Evolutionary conservation across 164 flowering plant species (phyloP).

Genomic region (Annona cherimola): DNA sequence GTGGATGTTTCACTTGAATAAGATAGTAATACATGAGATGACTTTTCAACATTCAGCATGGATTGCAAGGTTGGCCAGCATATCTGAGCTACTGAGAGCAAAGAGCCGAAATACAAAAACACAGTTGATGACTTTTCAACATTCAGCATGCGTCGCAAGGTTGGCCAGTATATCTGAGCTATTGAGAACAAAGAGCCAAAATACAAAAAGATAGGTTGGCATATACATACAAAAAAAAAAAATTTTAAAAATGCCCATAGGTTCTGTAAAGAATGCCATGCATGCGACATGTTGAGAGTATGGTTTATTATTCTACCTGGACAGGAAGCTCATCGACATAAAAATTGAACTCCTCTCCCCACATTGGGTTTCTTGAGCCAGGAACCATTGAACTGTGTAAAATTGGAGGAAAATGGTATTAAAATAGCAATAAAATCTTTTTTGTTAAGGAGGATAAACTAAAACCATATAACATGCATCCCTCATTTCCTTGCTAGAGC

Average conservation of each 20-base stretch:
- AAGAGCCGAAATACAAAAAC: too few species aligned
- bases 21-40: too few species aligned
- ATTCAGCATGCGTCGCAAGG: too few species aligned
- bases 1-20: too few species aligned
- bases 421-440: not conserved
- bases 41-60: too few species aligned
- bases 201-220: not conserved
- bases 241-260: not conserved
- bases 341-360: constrained; percentile 99
- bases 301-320: constrained; percentile 38
- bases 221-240: not conserved
- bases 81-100: too few species aligned
- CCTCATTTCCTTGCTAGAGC: not conserved
- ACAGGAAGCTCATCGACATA: constrained; percentile 89
- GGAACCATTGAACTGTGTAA: constrained; percentile 92
- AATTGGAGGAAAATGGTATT: too few species aligned
- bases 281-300: not conserved
- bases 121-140: too few species aligned
- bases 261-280: not conserved
- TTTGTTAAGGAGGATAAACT: not conserved
- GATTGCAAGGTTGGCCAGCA: too few species aligned
- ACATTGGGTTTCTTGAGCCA: constrained; percentile 98
- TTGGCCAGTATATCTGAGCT: too few species aligned
- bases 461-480: not conserved
- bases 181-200: too few species aligned